phyloP scores from a whole-genome alignment of 306 rosid genomes.

The Trichosanthes cucumerina region DNA sequence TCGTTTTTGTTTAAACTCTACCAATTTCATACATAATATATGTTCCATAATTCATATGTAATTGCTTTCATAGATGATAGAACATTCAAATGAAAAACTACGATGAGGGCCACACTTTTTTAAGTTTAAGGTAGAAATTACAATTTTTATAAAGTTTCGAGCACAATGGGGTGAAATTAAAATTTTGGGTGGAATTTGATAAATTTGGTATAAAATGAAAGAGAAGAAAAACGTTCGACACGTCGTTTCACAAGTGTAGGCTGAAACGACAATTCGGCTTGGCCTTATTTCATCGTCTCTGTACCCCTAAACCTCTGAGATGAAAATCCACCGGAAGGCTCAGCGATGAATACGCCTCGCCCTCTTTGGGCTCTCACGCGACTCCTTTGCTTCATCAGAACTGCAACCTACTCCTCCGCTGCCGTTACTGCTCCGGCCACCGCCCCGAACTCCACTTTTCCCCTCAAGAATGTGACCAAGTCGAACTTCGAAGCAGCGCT shows the following conservation, averaged over 20 bases:
- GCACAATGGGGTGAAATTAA: too few relatives aligned
- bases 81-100: too few relatives aligned
- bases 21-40: too few relatives aligned
- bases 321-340: conserved; percentile 8
- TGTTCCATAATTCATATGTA: too few relatives aligned
- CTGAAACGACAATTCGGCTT: not conserved
- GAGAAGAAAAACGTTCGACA: not conserved
- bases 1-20: too few relatives aligned
- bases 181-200: too few relatives aligned
- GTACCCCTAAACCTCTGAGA: conserved; percentile 9
- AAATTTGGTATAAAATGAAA: not conserved
- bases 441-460: conserved; percentile 27
- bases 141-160: too few relatives aligned
- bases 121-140: too few relatives aligned
- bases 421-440: conserved; percentile 8
- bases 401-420: not conserved
- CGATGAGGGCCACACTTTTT: too few relatives aligned
- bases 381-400: conserved; percentile 17
- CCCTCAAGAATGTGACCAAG: conserved; percentile 62
- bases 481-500: conserved; percentile 61
- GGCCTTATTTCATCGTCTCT: not conserved
- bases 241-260: not conserved
- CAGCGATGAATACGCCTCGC: conserved; percentile 22
- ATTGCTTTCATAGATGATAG: too few relatives aligned
- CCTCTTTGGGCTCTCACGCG: conserved; percentile 33